Evolutionary conservation across 305 asterid species (phyloP).

Genomic region (Fraxinus baroniana): DNA sequence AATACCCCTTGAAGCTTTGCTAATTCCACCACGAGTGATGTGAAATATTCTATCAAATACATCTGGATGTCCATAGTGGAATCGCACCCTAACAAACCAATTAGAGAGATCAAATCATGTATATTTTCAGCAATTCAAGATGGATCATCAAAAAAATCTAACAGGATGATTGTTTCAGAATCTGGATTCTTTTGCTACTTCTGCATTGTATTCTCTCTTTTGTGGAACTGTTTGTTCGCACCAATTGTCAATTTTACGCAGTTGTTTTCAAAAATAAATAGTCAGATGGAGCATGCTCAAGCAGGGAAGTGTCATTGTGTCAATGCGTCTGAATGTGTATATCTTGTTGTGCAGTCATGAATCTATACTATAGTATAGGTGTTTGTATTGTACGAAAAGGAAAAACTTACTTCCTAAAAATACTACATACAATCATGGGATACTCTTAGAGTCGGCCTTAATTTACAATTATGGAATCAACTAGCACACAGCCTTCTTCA

Average conservation of each 20-base stretch:
- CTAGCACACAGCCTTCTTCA: neutral
- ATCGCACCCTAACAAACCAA: constrained; percentile 64
- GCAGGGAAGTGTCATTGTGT: neutral
- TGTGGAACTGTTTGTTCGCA: neutral
- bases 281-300: neutral
- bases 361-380: neutral
- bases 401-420: neutral
- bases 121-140: constrained; percentile 15
- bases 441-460: neutral
- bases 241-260: neutral
- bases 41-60: constrained; percentile 91
- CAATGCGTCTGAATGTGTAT: neutral
- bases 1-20: constrained; percentile 91
- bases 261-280: neutral
- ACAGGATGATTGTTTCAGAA: neutral
- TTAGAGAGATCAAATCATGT: constrained; percentile 19
- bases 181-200: neutral
- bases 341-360: neutral
- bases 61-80: constrained; percentile 97
- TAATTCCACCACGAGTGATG: constrained; percentile 94
- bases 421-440: neutral
- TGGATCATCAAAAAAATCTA: constrained; percentile 13
- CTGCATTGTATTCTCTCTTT: neutral
- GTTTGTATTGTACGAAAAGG: neutral
- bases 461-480: neutral